Base-by-base conservation (phyloP, 179 eudicot genomes). In the Monotropa hypopitys region DNA sequence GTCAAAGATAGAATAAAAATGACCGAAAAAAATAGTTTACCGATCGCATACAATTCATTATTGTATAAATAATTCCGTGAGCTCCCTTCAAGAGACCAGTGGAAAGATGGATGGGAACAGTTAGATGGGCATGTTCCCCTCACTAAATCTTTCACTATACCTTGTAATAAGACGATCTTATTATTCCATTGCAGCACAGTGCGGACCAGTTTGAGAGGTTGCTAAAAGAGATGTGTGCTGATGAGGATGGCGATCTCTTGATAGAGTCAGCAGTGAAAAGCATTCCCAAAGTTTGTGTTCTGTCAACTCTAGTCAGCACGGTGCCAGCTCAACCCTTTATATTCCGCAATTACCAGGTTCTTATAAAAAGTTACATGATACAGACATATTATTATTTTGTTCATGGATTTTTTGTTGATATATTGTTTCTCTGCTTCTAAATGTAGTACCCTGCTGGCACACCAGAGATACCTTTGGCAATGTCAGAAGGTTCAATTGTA, bases 261-360 rank as follows among this genome's bases (percentile, higher is more conserved):
- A 96, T 96, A 81, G 99, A 96, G 81, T 93, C 99, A 67, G 89
- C 99, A 65, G 94, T 88, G 71, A 96, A 90, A 88, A 80, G 83
- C 74, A 74, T 84, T 76, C 99, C 99, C 70, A 96, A 96, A 82
- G 99, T 96, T 50, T 91, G 94, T 82, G 98, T 91, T 62, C 90
- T 93, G 65, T 91, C 98, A 79, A 93, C 99, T 77, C 86, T 96
- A 73, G 98, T 96, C 80, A 93, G 92, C 67, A 90, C 86, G 78
- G 86, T 84, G 79, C 99, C 99, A 80, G 98, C 99, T 40, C 97
- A 90, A 80, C 99, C 99, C 57, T 96, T 89, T 80, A 88, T 96
- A 46, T 96, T 93, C 81, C 97, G 99, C 62, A 96, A 93, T 88
- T 96, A 96, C 84, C 99, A 96, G 99, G 99, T 96, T 79, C 32